Conservation (phyloP, 495 filamentous ascomycete species). For the Tetracladium setigerum region DNA sequence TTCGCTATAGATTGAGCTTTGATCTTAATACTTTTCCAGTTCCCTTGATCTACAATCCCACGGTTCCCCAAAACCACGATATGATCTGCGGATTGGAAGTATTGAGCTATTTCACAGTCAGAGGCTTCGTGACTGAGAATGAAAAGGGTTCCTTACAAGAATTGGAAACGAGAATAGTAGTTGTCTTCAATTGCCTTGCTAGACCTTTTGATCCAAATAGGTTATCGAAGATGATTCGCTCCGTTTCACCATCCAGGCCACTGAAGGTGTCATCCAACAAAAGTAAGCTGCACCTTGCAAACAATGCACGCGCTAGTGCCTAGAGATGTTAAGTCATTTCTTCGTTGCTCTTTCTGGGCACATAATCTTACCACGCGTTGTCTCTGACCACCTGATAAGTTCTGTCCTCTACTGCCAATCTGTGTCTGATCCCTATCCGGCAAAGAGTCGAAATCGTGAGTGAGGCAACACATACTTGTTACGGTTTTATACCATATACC, state of each 20-base stretch:
- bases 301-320: slow-evolving; percentile 25
- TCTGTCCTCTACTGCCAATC: slow-evolving; percentile 55
- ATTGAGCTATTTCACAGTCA: slow-evolving; percentile 5
- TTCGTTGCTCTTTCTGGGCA: no score
- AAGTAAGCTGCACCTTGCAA: slow-evolving; percentile 16
- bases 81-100: slow-evolving; percentile 7
- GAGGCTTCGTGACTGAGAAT: background rate
- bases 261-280: slow-evolving; percentile 32
- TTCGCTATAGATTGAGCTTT: slow-evolving; percentile 5
- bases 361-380: slow-evolving; percentile 35
- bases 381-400: slow-evolving; percentile 58
- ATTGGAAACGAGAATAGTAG: slow-evolving; percentile 34
- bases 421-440: slow-evolving; percentile 46
- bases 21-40: background rate
- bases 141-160: slow-evolving; percentile 14
- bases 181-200: slow-evolving; percentile 25
- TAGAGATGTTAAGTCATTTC: background rate
- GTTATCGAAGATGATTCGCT: slow-evolving; percentile 11
- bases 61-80: slow-evolving; percentile 8
- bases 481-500: slow-evolving; percentile 50
- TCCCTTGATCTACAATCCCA: background rate
- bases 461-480: slow-evolving; percentile 45
- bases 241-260: slow-evolving; percentile 25
- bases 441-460: slow-evolving; percentile 45
- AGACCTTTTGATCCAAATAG: slow-evolving; percentile 34